phyloP scores from a whole-genome alignment of 1,284 basidiomycete species.

The Ceratobasidium sp. region DNA sequence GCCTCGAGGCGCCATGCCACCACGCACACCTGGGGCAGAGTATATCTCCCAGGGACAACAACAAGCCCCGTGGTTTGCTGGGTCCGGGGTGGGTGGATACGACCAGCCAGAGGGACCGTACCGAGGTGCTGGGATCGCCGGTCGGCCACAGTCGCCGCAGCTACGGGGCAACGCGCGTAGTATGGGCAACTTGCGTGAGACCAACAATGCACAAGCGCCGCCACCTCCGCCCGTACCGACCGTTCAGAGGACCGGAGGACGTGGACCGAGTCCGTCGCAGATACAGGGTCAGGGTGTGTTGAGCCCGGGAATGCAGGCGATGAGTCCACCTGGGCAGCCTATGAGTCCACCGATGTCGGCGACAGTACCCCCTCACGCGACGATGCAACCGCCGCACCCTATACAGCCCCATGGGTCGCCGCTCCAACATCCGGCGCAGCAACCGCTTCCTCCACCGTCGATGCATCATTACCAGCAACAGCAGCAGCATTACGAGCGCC shows the following conservation, averaged over 20 bases:
- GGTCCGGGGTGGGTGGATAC: neutral
- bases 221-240: neutral
- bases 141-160: slow-evolving; percentile 25
- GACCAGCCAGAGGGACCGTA: slow-evolving; percentile 10
- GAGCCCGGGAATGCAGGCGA: slow-evolving; percentile 22
- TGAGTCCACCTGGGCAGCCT: slow-evolving; percentile 4
- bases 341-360: slow-evolving; percentile 1
- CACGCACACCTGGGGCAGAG: slow-evolving; percentile 33
- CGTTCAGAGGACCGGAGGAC: slow-evolving; percentile 4
- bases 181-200: slow-evolving; percentile 30
- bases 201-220: neutral
- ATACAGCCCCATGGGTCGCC: slow-evolving; percentile 11
- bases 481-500: slow-evolving; percentile 15
- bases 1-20: slow-evolving; percentile 26
- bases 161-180: slow-evolving; percentile 9
- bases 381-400: neutral
- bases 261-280: slow-evolving; percentile 28
- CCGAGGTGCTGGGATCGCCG: neutral
- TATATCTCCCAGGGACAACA: slow-evolving; percentile 20
- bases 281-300: neutral
- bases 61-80: slow-evolving; percentile 1
- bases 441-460: slow-evolving; percentile 14
- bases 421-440: slow-evolving; percentile 16
- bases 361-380: neutral
- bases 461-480: slow-evolving; percentile 37